Evolutionary conservation across 163 green algal species (phyloP), one percentile per base, ranked within the genome.

Genomic region (Scenedesmus sp.): DNA sequence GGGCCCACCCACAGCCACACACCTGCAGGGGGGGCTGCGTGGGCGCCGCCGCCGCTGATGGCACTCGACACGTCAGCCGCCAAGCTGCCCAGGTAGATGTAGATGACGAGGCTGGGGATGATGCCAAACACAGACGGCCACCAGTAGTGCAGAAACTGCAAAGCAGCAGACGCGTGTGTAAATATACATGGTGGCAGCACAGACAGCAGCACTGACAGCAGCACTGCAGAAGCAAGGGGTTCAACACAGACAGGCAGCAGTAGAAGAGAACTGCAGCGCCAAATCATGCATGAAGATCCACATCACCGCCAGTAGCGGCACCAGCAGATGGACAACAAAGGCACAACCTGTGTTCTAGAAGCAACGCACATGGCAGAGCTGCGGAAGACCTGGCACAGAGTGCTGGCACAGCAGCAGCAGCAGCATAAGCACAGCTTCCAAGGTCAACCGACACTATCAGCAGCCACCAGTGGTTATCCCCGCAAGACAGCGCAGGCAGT

Each of bases 61-160:
- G 79, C 78, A 15, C 51, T 68, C 15, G 76, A 53, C 40, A 91
- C 56, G 37, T 91, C 87, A 42, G 51, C 81, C 22, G 81, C 81
- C 22, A 89, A 35, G 9, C 24, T 68, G 33, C 88, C 88, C 46
- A 80, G 68, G 51, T 61, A 92, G 20, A 92, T 61, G 46, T 85
- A 89, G 65, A 92, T 83, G 43, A 83, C n/a, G 16, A 89, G n/a
- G 20, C 81, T 59, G 40, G 88, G 88, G 13, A 89, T 44, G 65
- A 92, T 89, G 59, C 88, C 81, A 37, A 92, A 18, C 35, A 79
- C 65, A 20, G 44, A 81, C 13, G 88, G 88, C 81, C 81, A 85
- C 49, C 86, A 85, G 68, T 89, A 92, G 49, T 92, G 88, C 0
- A 44, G 79, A 30, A 92, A 89, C 87, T 91, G 87, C 70, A 81